These are phyloP conservation scores for Schoenoplectus tabernaemontani DNA, from an alignment of 202 grass and related monocot species.

Conservation along the genomic window DNA sequence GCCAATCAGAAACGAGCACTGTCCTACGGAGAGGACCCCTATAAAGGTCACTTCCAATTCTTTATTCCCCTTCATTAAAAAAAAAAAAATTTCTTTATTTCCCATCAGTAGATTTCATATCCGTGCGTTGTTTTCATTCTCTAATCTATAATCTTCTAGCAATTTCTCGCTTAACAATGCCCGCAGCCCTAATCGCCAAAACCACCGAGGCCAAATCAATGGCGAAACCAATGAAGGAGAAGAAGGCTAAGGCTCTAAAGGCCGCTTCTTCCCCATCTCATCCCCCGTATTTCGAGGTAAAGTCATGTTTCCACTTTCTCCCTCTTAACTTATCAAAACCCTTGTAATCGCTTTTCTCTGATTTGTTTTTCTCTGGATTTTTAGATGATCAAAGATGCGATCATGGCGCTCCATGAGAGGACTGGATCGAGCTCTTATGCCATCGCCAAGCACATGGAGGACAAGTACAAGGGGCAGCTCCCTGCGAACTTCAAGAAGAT, in stretches of 20 bases:
- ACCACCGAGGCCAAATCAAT: conserved; percentile 32
- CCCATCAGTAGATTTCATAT: too few relatives aligned
- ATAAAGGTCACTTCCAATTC: conserved; percentile 21
- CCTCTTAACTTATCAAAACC: background rate
- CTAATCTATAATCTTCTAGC: background rate
- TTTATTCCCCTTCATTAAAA: too few relatives aligned
- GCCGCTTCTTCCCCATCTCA: conserved; percentile 34
- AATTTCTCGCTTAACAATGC: conserved; percentile 19
- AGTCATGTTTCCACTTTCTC: too few relatives aligned
- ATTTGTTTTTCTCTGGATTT: background rate
- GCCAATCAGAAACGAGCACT: conserved; percentile 27
- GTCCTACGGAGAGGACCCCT: background rate
- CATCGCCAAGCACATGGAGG: conserved; percentile 78
- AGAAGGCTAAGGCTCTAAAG: conserved; percentile 35
- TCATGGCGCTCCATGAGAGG: conserved; percentile 59
- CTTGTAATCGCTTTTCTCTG: background rate
- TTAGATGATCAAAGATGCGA: conserved; percentile 95
- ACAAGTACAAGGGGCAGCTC: conserved; percentile 53
- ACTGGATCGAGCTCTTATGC: conserved; percentile 73
- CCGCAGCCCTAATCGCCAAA: conserved; percentile 34
- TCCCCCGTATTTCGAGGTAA: conserved; percentile 69
- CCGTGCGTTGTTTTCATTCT: background rate
- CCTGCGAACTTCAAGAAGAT: conserved; percentile 83
- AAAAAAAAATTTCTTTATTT: too few relatives aligned
- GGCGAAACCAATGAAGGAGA: conserved; percentile 25